Base-by-base conservation (phyloP, 306 rosid species). In the Sicyos edulis region DNA sequence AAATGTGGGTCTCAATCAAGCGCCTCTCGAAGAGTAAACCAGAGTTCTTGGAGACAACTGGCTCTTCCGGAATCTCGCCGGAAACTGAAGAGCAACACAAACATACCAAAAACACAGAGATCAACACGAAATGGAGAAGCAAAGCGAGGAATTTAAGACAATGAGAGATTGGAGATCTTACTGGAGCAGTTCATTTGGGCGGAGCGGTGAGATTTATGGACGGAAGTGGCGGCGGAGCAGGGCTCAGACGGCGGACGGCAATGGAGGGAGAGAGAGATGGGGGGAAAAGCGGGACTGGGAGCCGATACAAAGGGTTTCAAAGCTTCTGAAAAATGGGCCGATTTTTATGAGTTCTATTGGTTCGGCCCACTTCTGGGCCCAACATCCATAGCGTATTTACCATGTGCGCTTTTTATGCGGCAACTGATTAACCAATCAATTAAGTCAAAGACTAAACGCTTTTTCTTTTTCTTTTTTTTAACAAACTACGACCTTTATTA, bases 61-160 rank as follows among this genome's bases (percentile, higher is more conserved):
- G 99, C 77, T 89, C 99, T 81, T 95, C 97, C 86, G 99, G 99
- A 82, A 95, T 90, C 88, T 95, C 99, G 73, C 99, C 97, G 83
- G 99, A 91, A 77, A 95, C 99, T 95, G 86, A 40, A 81, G 10
- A 7, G 21, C n/a, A 61, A 57, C 17, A 26, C 42, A 6, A 6
- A 74, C 45, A 20, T 64, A 62, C 56, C 20, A 54, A 61, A 5
- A 54, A 5, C 51, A 60, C 76, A 54, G 76, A 82, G 80, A 80
- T 86, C 84, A 85, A 81, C 47, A 42, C 42, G 37, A 32, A 49
- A 40, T 40, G 52, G 73, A 56, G 8, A 8, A 12, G 2, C 15
- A 62, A n/a, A 5, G 51, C 20, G 19, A 5, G 56, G 76, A 62
- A 63, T 24, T 69, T 15, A 13, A 14, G n/a, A 16, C 10, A 26